Evolutionary conservation across 2,329 filamentous ascomycete genomes (phyloP), one percentile per base, ranked within the genome.

Genomic region (Penicillium polonicum): DNA sequence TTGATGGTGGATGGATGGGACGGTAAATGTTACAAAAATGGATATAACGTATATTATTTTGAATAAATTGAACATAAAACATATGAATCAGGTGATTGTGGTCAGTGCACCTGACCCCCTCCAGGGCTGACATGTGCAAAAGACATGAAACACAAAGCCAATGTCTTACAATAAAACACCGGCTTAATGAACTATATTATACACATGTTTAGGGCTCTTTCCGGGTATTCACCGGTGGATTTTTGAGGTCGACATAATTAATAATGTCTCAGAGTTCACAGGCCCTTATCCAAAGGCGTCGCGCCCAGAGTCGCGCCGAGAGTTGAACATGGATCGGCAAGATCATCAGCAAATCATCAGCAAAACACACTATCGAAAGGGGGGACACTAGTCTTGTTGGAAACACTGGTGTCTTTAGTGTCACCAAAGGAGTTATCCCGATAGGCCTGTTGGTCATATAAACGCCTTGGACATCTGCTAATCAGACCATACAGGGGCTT

Each of bases 1-100:
- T 96, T 46, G 92, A 96, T 75, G 92, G 92, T 8, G 92, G 92
- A 12, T 96, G 91, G 91, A 95, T 96, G 91, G 91, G 90, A 1
- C 81, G 91, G 80, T 95, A 79, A 64, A 44, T 15, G 21, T 35
- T 41, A 6, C 12, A 5, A 31, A 27, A 46, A 35, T 27, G 15
- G 19, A 23, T 58, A 25, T 42, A 36, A 39, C 46, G 48, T 50
- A 51, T 39, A 51, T 42, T 27, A 36, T 17, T 25, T 41, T 1
- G 21, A 49, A 19, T 43, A 36, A 12, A 43, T 25, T 36, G 39
- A 0, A 21, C n/a, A n/a, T n/a, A n/a, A n/a, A n/a, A 21, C 21
- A 43, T 43, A 25, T 17, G 8, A 43, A 23, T 42, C 23, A 23
- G 23, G 23, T 23, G 23, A 23, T 23, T 23, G 23, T 23, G 23